A percentile compares a stretch with the other conserved stretches of the same genome.
Evolutionary conservation across 163 green algal genomes (phyloP).

Genomic region (Chlamydomonas reinhardtii): DNA sequence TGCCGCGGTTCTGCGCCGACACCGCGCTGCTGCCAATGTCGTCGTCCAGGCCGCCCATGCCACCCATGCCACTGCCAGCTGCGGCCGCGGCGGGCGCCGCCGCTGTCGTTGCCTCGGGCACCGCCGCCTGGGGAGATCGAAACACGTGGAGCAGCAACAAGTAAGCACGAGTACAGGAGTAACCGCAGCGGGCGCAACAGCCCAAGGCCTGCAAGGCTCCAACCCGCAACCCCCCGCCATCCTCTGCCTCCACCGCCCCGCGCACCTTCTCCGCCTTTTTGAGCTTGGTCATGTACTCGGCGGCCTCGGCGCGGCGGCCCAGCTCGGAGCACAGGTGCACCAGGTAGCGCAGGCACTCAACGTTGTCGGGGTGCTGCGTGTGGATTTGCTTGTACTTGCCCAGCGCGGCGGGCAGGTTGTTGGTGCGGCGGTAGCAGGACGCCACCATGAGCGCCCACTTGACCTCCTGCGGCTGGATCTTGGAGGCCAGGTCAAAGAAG

Average conservation of each 20-base stretch:
- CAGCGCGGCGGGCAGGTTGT: slow-evolving; percentile 50
- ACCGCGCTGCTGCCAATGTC: not conserved
- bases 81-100: not conserved
- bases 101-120: slow-evolving; percentile 25
- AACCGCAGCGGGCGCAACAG: no score
- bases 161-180: no score
- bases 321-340: slow-evolving; percentile 82
- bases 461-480: slow-evolving; percentile 87
- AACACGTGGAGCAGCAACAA: no score
- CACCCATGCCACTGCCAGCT: not conserved
- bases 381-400: slow-evolving; percentile 78
- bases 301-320: slow-evolving; percentile 63
- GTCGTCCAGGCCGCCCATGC: slow-evolving; percentile 14
- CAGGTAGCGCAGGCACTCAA: slow-evolving; percentile 91
- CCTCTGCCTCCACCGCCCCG: not conserved
- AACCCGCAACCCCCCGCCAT: no score
- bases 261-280: slow-evolving; percentile 65
- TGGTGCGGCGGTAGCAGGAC: slow-evolving; percentile 71
- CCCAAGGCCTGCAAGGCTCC: not conserved
- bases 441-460: slow-evolving; percentile 93
- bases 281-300: slow-evolving; percentile 67
- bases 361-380: slow-evolving; percentile 78
- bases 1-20: slow-evolving; percentile 33
- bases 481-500: slow-evolving; percentile 86
- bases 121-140: slow-evolving; percentile 17